Evolutionary conservation across 306 rosid genomes (phyloP), one percentile per base, ranked within the genome.

Genomic region (Quercus aquifolioides): DNA sequence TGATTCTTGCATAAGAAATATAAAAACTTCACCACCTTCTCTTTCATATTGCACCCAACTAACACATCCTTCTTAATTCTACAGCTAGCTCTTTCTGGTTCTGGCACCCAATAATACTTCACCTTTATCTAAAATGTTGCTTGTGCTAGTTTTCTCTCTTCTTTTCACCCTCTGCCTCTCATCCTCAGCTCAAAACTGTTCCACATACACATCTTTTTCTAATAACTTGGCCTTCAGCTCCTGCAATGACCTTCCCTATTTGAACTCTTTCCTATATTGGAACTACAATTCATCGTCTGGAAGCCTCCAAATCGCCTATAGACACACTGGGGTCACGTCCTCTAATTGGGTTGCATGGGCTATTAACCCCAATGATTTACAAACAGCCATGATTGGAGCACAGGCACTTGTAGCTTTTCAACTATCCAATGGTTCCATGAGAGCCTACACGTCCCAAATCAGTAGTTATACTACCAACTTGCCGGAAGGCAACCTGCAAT

Each of bases 341-440:
- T 51, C 88, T 6, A 85, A 7, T 3, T 94, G 98, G 94, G 93
- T 90, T 1, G 41, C 97, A 0, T 94, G 98, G 97, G 98, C 90
- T 4, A 87, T 94, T 19, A 90, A 94, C 52, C 90, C 91, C 4
- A 43, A 0, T 35, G 41, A 2, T 9, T 14, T 9, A 11, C 65
- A 0, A 0, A 0, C 5, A 0, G 80, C 92, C 55, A 94, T 94
- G 98, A 0, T 0, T 17, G 91, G 94, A 38, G 86, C 94, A 3
- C 93, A 94, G 59, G 73, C 90, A 25, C 86, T 91, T 35, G 93
- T 88, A 14, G 92, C 90, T 7, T 10, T 76, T 9, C 83, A 74
- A 17, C 87, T 54, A n/a, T 63, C 93, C 0, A 46, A 65, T 20
- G 92, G 92, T 0, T 0, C 64, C 8, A 43, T 60, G 1, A 84